Base-by-base conservation (phyloP, 306 rosid species). In the Dryas alaskensis region DNA sequence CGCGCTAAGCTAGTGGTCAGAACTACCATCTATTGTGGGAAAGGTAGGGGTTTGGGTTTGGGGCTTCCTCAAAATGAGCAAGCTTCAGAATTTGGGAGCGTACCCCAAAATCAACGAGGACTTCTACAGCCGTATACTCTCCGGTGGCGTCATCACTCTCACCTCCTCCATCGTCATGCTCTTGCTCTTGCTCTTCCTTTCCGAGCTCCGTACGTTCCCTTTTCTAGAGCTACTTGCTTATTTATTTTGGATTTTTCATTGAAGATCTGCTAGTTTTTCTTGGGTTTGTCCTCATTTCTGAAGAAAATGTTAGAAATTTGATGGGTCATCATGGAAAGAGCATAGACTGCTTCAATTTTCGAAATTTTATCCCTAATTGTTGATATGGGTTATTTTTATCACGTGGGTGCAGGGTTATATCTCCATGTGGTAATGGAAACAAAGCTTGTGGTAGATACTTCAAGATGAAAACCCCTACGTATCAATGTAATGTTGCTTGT, bases 41-140 rank as follows among this genome's bases (percentile, higher is more conserved):
- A n/a, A n/a, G n/a, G n/a, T n/a, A n/a, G n/a, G n/a, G n/a, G n/a
- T n/a, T n/a, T n/a, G n/a, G n/a, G n/a, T n/a, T n/a, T n/a, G n/a
- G n/a, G n/a, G n/a, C n/a, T n/a, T n/a, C n/a, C n/a, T n/a, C n/a
- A n/a, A n/a, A n/a, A 89, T 92, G 92, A 80, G 68, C 86, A 90
- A 87, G 86, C 96, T 95, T 67, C 96, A 98, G 31, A 95, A 79
- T 76, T 79, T 95, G 69, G 99, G 92, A n/a, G 99, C 98, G 2
- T 90, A 95, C 71, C 99, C 99, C 22, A 95, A 95, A 87, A 90
- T 95, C 80, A 95, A 95, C 60, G 98, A 95, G 63, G 99, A 95
- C 78, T 95, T 95, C 87, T 95, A 92, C 78, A 88, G 93, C 83
- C 96, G 99, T 22, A 92, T 98, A 6, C 98, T 95, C 72, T 95